A percentile compares a stretch with the other conserved stretches of the same genome.
Evolutionary conservation across 495 filamentous ascomycete genomes (phyloP).

Genomic region (Melanomma pulvis-pyrius): DNA sequence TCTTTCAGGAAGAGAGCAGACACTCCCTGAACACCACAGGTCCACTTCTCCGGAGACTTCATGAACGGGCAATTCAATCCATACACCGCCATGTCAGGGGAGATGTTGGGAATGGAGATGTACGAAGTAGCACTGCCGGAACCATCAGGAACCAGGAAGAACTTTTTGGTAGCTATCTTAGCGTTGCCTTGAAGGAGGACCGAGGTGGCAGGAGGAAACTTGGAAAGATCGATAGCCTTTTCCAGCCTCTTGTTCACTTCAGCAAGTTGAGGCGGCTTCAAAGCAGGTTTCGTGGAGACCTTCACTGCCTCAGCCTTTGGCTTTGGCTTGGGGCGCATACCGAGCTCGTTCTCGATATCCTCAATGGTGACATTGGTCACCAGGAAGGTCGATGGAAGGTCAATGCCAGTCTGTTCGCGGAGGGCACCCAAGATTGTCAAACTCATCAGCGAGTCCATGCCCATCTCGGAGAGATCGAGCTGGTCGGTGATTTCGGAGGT

Average conservation of each 20-base stretch:
- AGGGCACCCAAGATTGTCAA: conserved; percentile 50
- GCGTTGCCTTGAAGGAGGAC: conserved; percentile 58
- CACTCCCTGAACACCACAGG: conserved; percentile 58
- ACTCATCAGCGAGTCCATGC: conserved; percentile 53
- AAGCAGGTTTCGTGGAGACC: conserved; percentile 15
- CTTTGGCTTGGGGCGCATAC: conserved; percentile 47
- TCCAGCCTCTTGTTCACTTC: conserved; percentile 46
- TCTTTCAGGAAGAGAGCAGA: conserved; percentile 63
- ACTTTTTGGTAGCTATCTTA: conserved; percentile 59
- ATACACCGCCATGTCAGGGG: conserved; percentile 58
- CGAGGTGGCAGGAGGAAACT: conserved; percentile 52
- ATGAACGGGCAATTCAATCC: conserved; percentile 70
- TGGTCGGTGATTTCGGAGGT: conserved; percentile 48
- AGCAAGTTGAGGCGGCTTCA: conserved; percentile 44
- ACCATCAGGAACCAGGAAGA: conserved; percentile 80
- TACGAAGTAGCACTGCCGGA: conserved; percentile 70
- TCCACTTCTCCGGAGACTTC: conserved; percentile 61
- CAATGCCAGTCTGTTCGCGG: conserved; percentile 50
- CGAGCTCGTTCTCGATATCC: conserved; percentile 51
- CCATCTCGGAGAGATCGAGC: conserved; percentile 49
- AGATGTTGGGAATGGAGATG: conserved; percentile 59
- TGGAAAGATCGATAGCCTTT: conserved; percentile 42
- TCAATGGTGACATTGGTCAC: conserved; percentile 49
- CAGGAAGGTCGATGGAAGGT: conserved; percentile 50
- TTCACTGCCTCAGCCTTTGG: not conserved